Evolutionary conservation across 2,329 filamentous ascomycete species (phyloP).

Genomic region (Colletotrichum noveboracense): DNA sequence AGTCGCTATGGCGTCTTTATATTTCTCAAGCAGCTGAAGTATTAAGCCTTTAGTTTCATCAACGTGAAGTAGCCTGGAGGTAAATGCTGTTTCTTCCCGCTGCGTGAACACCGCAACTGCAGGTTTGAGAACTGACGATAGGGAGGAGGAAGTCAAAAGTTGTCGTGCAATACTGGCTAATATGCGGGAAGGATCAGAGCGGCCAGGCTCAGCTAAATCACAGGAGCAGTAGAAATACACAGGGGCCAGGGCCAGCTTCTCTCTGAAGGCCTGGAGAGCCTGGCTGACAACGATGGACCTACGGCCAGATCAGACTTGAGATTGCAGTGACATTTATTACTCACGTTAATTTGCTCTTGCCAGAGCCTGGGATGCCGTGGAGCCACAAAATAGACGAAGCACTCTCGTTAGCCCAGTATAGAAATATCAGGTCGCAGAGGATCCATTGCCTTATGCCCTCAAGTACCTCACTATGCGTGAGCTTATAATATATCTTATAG

Average conservation of each 20-base stretch:
- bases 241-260: not conserved
- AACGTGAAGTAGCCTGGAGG: not conserved
- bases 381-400: conserved; percentile 37
- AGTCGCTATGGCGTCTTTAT: not conserved
- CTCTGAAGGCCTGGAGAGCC: not conserved
- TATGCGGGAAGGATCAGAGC: conserved; percentile 1
- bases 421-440: too few species aligned
- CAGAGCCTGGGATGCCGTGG: conserved; percentile 35
- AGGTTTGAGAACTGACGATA: not conserved
- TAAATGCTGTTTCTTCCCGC: not conserved
- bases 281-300: conserved; percentile 4
- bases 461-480: too few species aligned
- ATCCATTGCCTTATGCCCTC: too few species aligned
- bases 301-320: not conserved
- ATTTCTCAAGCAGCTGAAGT: not conserved
- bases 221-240: conserved; percentile 19
- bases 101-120: not conserved
- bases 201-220: conserved; percentile 1
- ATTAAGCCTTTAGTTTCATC: not conserved
- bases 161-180: conserved; percentile 5
- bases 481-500: too few species aligned
- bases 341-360: conserved; percentile 32
- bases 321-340: too few species aligned
- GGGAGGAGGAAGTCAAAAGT: not conserved
- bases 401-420: too few species aligned